A percentile compares a stretch with the other conserved stretches of the same genome.
Conservation (phyloP, 129 eudicot species). For the Gnaphalium uliginosum region DNA sequence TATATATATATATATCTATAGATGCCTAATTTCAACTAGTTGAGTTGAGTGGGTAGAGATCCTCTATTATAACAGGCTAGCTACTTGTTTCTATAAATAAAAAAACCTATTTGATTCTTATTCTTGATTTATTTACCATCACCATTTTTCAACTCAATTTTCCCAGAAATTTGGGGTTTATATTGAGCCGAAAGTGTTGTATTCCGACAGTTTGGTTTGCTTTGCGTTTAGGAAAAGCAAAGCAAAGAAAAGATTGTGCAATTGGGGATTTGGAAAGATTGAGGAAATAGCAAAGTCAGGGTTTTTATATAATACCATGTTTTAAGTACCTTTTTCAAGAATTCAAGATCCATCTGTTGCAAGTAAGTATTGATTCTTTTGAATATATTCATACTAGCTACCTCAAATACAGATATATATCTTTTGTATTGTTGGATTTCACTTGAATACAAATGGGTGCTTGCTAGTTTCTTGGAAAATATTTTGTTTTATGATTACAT, state of each 20-base stretch:
- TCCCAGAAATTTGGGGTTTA: conserved; percentile 12
- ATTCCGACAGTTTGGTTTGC: conserved; percentile 36
- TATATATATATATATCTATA: neutral
- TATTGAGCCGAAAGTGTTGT: conserved; percentile 37
- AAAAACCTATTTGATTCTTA: conserved; percentile 18
- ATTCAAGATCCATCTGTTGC: conserved; percentile 30
- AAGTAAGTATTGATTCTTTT: conserved; percentile 42
- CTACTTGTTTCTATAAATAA: conserved; percentile 30
- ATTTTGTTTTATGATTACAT: neutral
- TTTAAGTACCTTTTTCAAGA: conserved; percentile 16
- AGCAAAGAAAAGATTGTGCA: conserved; percentile 32
- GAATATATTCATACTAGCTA: conserved; percentile 21
- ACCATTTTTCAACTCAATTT: neutral
- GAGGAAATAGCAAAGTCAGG: conserved; percentile 35
- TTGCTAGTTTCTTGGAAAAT: neutral
- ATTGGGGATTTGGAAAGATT: conserved; percentile 33
- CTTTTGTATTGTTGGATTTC: neutral
- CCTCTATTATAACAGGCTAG: conserved; percentile 30
- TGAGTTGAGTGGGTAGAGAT: conserved; percentile 36
- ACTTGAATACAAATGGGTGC: neutral
- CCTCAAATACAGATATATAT: neutral
- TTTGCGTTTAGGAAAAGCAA: conserved; percentile 37
- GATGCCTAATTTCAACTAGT: conserved; percentile 42
- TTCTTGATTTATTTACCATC: conserved; percentile 5
- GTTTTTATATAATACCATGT: neutral